phyloP scores from a whole-genome alignment of 495 filamentous ascomycete genomes.

The Bombardia bombarda region DNA sequence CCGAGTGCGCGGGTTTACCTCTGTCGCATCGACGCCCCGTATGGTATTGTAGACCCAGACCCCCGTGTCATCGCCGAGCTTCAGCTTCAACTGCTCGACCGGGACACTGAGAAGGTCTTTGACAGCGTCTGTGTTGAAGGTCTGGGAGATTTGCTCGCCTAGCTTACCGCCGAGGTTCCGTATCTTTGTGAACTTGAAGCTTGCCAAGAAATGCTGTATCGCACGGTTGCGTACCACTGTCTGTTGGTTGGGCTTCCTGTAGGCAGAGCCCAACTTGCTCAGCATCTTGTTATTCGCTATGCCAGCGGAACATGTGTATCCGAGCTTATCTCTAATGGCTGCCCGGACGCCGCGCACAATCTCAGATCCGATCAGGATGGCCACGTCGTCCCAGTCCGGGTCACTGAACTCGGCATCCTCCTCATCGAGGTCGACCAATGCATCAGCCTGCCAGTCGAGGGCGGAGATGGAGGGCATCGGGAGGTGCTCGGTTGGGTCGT shows the following conservation, averaged over 20 bases:
- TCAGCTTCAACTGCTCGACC: slow-evolving; percentile 69
- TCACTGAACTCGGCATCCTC: slow-evolving; percentile 68
- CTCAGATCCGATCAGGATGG: slow-evolving; percentile 75
- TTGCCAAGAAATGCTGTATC: slow-evolving; percentile 66
- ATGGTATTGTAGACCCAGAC: slow-evolving; percentile 82
- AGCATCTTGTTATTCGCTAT: slow-evolving; percentile 91
- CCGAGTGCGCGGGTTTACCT: slow-evolving; percentile 84
- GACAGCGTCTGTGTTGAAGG: slow-evolving; percentile 74
- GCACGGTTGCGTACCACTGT: slow-evolving; percentile 84
- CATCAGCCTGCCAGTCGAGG: slow-evolving; percentile 75
- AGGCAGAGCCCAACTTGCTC: slow-evolving; percentile 81
- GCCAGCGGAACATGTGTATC: slow-evolving; percentile 87
- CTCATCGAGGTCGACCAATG: slow-evolving; percentile 65
- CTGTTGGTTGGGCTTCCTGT: slow-evolving; percentile 90
- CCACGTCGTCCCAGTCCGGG: slow-evolving; percentile 95
- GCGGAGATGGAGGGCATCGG: slow-evolving; percentile 68
- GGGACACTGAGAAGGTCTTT: slow-evolving; percentile 65
- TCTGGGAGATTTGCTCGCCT: slow-evolving; percentile 70
- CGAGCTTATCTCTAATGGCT: slow-evolving; percentile 41
- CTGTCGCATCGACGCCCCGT: slow-evolving; percentile 76
- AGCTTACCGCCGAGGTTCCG: slow-evolving; percentile 94
- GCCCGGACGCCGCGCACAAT: slow-evolving; percentile 72
- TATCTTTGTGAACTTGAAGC: slow-evolving; percentile 94
- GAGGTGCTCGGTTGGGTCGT: slow-evolving; percentile 62
- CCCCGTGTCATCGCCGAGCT: slow-evolving; percentile 79